Percentiles rank a stretch among this genome's conserved stretches.
phyloP scores from a whole-genome alignment of 108 stramenopile species.

The Pseudonitzschia delicatissima region DNA sequence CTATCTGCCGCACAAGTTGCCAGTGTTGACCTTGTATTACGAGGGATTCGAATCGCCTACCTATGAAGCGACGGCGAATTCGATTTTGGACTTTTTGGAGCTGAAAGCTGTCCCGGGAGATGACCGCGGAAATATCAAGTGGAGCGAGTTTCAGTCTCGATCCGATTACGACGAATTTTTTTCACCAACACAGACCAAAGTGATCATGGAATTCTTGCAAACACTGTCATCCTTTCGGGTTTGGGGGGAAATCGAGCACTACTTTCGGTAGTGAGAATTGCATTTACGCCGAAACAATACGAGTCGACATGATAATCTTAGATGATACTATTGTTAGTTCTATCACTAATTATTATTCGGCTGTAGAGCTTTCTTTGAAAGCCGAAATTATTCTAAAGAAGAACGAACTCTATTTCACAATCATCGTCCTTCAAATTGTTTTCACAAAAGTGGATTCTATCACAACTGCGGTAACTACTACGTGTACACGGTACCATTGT shows the following conservation, averaged over 20 bases:
- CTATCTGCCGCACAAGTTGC: slow-evolving; percentile 27
- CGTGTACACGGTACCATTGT: too few relatives aligned
- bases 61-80: slow-evolving; percentile 26
- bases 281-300: too few relatives aligned
- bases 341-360: too few relatives aligned
- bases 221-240: slow-evolving; percentile 13
- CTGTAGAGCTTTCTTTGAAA: too few relatives aligned
- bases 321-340: too few relatives aligned
- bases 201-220: slow-evolving; percentile 3
- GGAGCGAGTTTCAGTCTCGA: slow-evolving; percentile 16
- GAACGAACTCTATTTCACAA: too few relatives aligned
- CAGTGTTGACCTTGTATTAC: slow-evolving; percentile 64
- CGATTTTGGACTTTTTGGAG: slow-evolving; percentile 63
- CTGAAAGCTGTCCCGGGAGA: slow-evolving; percentile 19
- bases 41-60: slow-evolving; percentile 47
- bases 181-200: not conserved
- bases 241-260: slow-evolving; percentile 34
- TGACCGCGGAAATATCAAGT: slow-evolving; percentile 5
- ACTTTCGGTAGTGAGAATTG: too few relatives aligned
- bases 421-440: too few relatives aligned
- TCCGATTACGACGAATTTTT: slow-evolving; percentile 22
- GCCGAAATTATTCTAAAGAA: too few relatives aligned
- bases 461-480: too few relatives aligned
- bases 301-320: too few relatives aligned
- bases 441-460: too few relatives aligned